Evolutionary conservation across 2,329 filamentous ascomycete genomes (phyloP), one percentile per base, ranked within the genome.

Genomic region (Ophiocordyceps polyrhachis-furcata): DNA sequence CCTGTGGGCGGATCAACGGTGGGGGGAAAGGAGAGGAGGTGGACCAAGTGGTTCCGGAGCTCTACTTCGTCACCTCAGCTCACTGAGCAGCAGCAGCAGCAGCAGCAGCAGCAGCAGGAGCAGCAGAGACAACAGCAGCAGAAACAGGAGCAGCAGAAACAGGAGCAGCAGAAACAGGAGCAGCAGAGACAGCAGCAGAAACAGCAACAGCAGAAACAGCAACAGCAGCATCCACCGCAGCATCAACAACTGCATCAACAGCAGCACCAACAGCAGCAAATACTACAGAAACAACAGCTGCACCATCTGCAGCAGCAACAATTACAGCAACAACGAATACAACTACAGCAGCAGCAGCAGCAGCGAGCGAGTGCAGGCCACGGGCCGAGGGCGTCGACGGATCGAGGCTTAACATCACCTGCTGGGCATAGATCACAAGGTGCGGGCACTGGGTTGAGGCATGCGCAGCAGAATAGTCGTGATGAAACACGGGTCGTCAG

Each of bases 1-100:
- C 44, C 25, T 5, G 28, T 43, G 1, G 40, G 40, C 41, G 42
- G 38, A 17, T 31, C 47, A 12, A 23, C 40, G 13, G 42, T 21
- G n/a, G 51, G 49, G 32, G 52, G 52, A 6, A 56, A 55, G 32
- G 52, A 53, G 7, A 56, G 52, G 44, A 53, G 49, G 31, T 57
- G 55, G 55, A 49, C 52, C n/a, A 56, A 53, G 25, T 56, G 55
- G 55, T 57, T 57, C 49, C 56, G 56, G 48, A 46, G 48, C 17
- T 50, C 53, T 8, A 54, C 53, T 38, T 43, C 47, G 15, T 43
- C 48, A 14, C 43, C 35, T 6, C 35, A 38, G n/a, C n/a, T 17
- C 6, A 14, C 35, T 2, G 35, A 17, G 35, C n/a, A 38, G 9
- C 35, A 38, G 35, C 35, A 38, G 35, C n/a, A 32, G 31, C 31